Percentiles rank a stretch among this genome's conserved stretches.
phyloP scores from a whole-genome alignment of 441 rosid species.

The Syzygium syzygioides region DNA sequence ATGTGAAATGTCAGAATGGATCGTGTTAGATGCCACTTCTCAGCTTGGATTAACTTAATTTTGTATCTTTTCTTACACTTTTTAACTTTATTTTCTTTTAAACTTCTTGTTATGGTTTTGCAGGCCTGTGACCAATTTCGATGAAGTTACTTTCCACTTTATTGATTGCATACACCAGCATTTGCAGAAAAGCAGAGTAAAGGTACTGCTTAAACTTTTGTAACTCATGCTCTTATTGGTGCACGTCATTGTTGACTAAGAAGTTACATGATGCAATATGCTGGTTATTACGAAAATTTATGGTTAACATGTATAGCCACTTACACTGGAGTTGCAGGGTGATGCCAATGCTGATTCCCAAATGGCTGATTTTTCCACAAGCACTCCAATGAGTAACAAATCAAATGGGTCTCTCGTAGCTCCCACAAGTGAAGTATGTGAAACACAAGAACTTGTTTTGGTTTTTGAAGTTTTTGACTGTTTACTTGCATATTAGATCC shows the following conservation, averaged over 20 bases:
- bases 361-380: conserved; percentile 22
- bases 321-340: conserved; percentile 24
- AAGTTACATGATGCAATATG: neutral
- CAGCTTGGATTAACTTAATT: neutral
- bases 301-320: neutral
- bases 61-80: neutral
- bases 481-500: neutral
- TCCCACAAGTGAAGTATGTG: conserved; percentile 39
- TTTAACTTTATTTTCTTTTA: neutral
- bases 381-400: conserved; percentile 24
- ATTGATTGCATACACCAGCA: conserved; percentile 73
- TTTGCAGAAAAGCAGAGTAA: conserved; percentile 47
- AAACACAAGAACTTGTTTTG: neutral
- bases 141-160: conserved; percentile 84
- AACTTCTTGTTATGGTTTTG: neutral
- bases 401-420: conserved; percentile 33
- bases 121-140: conserved; percentile 73
- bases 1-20: neutral
- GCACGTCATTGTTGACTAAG: neutral
- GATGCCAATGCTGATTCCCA: conserved; percentile 33
- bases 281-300: neutral
- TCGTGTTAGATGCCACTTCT: neutral
- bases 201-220: conserved; percentile 32
- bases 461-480: neutral
- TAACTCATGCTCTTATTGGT: neutral